Evolutionary conservation across 352 stramenopile species (phyloP).

Genomic region (Phytophthora colocasiae): DNA sequence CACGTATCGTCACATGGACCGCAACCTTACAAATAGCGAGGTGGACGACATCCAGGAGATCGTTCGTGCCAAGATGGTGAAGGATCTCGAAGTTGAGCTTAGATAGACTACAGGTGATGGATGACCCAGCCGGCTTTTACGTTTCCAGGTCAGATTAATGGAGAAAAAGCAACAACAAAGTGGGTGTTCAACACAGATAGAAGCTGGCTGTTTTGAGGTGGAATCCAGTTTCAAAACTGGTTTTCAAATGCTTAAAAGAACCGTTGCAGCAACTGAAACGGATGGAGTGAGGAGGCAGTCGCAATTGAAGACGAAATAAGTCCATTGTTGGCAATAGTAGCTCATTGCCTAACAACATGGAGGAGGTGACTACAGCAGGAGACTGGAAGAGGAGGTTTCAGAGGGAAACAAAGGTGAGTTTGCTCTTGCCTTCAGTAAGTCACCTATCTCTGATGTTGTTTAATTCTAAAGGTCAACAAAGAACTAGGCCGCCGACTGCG

Average conservation of each 20-base stretch:
- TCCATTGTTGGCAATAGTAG: background rate
- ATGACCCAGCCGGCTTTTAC: background rate
- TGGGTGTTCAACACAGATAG: constrained; percentile 1
- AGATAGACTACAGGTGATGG: constrained; percentile 65
- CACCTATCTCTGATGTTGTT: constrained; percentile 1
- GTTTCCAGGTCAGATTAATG: background rate
- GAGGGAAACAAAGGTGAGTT: constrained; percentile 67
- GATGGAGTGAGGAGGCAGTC: constrained; percentile 38
- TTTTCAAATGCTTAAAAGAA: background rate
- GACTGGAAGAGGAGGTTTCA: constrained; percentile 76
- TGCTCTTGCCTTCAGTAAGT: background rate
- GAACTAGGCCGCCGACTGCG: constrained; percentile 69
- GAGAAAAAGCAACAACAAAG: constrained; percentile 9
- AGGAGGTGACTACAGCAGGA: constrained; percentile 18
- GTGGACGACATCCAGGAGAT: constrained; percentile 95
- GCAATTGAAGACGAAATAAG: constrained; percentile 25
- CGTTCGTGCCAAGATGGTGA: constrained; percentile 81
- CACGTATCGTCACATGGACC: constrained; percentile 99
- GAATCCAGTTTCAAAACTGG: no score
- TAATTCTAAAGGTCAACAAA: constrained; percentile 66
- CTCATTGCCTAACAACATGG: constrained; percentile 6
- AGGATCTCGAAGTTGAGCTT: constrained; percentile 91
- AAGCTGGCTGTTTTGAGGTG: constrained; percentile 5
- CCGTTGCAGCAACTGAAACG: constrained; percentile 29
- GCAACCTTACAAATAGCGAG: constrained; percentile 98